phyloP scores from a whole-genome alignment of 306 rosid genomes.

The Inga laurina region DNA sequence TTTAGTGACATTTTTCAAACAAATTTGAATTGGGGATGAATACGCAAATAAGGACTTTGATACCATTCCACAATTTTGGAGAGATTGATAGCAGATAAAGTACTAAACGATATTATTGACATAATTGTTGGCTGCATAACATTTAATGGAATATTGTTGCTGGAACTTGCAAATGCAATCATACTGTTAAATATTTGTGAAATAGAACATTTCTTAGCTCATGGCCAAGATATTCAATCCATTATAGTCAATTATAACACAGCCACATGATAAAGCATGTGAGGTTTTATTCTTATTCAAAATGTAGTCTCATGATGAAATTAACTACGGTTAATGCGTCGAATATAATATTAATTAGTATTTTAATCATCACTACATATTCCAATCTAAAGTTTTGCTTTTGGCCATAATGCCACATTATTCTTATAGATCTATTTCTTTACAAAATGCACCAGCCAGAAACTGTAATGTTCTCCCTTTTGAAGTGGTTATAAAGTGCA shows the following conservation, averaged over 20 bases:
- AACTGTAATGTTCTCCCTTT: neutral
- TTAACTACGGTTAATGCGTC: neutral
- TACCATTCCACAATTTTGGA: neutral
- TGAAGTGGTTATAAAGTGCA: no score
- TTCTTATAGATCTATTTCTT: neutral
- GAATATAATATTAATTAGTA: neutral
- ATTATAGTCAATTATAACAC: neutral
- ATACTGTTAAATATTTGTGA: neutral
- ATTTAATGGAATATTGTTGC: neutral
- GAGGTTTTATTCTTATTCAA: neutral
- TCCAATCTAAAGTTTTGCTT: neutral
- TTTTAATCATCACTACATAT: neutral
- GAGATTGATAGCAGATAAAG: neutral
- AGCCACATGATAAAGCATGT: neutral
- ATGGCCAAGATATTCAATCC: neutral
- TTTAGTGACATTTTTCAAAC: neutral
- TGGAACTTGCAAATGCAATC: neutral
- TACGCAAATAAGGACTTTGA: neutral
- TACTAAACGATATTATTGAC: neutral
- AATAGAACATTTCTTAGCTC: neutral
- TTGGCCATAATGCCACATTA: conserved; percentile 11
- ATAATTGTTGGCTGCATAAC: neutral
- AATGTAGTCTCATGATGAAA: neutral
- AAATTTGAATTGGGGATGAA: neutral
- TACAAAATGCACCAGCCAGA: neutral